Evolutionary conservation across 2,329 filamentous ascomycete species (phyloP), one percentile per base, ranked within the genome.

Genomic region (Pseudogymnoascus sp.): DNA sequence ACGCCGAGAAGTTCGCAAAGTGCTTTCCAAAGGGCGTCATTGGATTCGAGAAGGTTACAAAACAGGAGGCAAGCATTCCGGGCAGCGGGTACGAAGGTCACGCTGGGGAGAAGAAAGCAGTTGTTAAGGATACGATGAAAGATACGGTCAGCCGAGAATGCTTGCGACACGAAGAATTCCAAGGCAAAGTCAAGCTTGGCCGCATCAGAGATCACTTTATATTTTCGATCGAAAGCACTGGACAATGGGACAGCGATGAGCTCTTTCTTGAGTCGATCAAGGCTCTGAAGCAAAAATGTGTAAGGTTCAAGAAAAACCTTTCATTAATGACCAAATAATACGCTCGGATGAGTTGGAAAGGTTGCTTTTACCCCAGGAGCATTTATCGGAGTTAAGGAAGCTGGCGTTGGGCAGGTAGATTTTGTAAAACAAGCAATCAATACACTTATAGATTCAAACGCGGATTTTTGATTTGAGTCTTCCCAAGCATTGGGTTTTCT

Each of bases 111-210:
- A 76, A 83, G 69, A 95, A 95, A 78, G 94, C 93, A 0, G 91
- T 96, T 0, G 93, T 99, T 1, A 78, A 79, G 65, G 87, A 97
- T 73, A 79, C 93, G 1, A 95, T 97, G 86, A 90, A 89, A 71
- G 95, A 99, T 74, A 97, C 93, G 0, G 93, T 99, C 64, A 95
- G 89, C 75, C 84, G 94, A 67, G 95, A 99, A 77, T 94, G 89
- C 71, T 76, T 99, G 71, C 85, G 94, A 58, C 93, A 99, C 73
- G 81, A 87, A 26, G 94, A 97, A 76, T 97, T 99, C 77, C 85
- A 94, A 75, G 90, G 86, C 72, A 99, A 97, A 79, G 94, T 99
- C 66, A 92, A 92, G 79, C 84, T 99, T 33, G 94, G 94, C 44
- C 83, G 95, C 61, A 80, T 92, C 69, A 82, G 92, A 66, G 94